Percentiles rank a stretch among this genome's conserved stretches.
These are phyloP conservation scores for Agrocybe chaxingu DNA, from an alignment of 768 basidiomycete species.

Conservation along the genomic window DNA sequence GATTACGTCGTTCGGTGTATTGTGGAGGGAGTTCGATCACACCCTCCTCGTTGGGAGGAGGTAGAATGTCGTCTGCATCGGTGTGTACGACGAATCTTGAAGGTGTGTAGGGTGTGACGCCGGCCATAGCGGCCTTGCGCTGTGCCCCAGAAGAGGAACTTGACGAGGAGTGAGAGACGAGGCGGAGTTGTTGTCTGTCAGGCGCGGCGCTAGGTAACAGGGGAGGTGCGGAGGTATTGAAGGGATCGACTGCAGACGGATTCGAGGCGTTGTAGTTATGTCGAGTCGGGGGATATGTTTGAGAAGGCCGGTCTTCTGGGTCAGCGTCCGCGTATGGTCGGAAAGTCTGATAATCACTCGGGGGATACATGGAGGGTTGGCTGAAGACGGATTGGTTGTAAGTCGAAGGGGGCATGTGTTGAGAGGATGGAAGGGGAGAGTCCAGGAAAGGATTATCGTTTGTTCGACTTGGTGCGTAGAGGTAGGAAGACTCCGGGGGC, in stretches of 20 bases:
- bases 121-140: conserved; percentile 57
- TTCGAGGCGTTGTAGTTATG: background rate
- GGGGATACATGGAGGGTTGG: conserved; percentile 6
- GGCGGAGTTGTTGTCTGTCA: conserved; percentile 1
- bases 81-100: conserved; percentile 66
- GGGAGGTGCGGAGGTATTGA: conserved; percentile 19
- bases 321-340: conserved; percentile 5
- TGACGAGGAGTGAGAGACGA: too few species aligned
- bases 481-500: conserved; percentile 12
- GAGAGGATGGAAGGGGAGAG: conserved; percentile 4
- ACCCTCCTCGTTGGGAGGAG: conserved; percentile 41
- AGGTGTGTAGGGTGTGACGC: conserved; percentile 34
- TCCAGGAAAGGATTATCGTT: conserved; percentile 26
- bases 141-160: conserved; percentile 20
- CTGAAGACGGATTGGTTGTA: conserved; percentile 3
- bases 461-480: conserved; percentile 19
- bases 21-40: conserved; percentile 76
- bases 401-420: background rate
- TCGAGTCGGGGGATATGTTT: conserved; percentile 6
- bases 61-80: conserved; percentile 57
- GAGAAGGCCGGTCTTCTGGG: conserved; percentile 5
- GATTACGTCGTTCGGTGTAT: conserved; percentile 52
- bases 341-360: conserved; percentile 16
- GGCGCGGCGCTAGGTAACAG: conserved; percentile 6
- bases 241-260: conserved; percentile 15